Evolutionary conservation across 179 eudicot species (phyloP), one percentile per base, ranked within the genome.

Genomic region (Heliamphora pulchella): DNA sequence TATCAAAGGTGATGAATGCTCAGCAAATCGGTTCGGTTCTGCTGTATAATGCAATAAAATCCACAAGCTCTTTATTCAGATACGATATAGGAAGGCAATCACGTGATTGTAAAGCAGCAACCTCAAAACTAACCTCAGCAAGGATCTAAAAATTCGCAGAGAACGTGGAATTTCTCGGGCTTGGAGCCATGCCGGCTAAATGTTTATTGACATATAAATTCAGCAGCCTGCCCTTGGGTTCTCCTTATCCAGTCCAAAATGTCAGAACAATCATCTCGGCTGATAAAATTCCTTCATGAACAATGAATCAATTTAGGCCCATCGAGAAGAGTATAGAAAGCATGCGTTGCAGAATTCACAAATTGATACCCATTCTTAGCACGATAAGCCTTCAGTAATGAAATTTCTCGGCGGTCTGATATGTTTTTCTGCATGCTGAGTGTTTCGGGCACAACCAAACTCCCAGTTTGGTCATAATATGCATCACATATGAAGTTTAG

Each of bases 361-460:
- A 65, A 10, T 61, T 6, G 3, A n/a, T 86, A 80, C 98, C 97
- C 90, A 78, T 94, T 92, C 84, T 80, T 84, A 48, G 97, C 74
- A 46, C 94, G 90, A 71, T 95, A 95, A 43, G 87, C 72, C 83
- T 93, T 92, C 13, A 93, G 79, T 82, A 86, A 77, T 66, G 83
- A 82, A 71, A 80, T 76, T 86, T 91, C 88, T 74, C 90, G 82
- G 67, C 75, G 85, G 81, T 78, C 82, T 20, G 90, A 74, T 8
- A 87, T 75, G 67, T 89, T 94, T 89, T 87, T 95, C 80, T 85
- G 82, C 91, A 95, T 95, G 70, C 71, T 68, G 76, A 93, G 94
- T 6, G 90, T 85, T 59, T 85, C 88, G 14, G 98, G 98, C 57
- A 95, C 89, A 1, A 71, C 79, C 59, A 91, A 79, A 58, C 51